Base-by-base conservation (phyloP, 805 yeast genomes). In the Myxozyma vanderwaltii region DNA sequence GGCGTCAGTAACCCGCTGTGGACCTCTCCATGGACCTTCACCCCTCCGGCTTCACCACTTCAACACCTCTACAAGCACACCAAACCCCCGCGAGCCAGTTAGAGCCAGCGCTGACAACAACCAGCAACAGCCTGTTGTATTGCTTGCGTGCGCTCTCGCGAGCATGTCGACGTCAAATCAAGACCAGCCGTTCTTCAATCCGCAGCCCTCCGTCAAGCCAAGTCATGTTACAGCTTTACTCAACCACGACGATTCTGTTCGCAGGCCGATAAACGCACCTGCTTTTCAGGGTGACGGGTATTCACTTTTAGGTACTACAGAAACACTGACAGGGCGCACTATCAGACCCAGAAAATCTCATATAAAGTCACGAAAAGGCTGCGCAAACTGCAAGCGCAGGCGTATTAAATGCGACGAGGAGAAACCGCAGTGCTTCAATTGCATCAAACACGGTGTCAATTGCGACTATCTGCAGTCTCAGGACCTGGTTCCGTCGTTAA, bases 331-430 rank as follows among this genome's bases (percentile, higher is more conserved):
- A 7, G 43, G 39, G 6, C 56, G 65, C 8, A 4, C 27, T 17
- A 33, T 62, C 26, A 55, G 65, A 6, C 65, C 65, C 10, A 51
- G 66, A n/a, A 61, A 61, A 49, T 60, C 66, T 13, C 90, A 86
- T 71, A 76, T 85, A 58, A 86, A 86, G 73, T 84, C 89, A 5
- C 90, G 86, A 67, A 69, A 81, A 53, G 92, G 94, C n/a, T 87
- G 94, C 72, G 83, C 82, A 2, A 83, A 85, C 21, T 84, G 89
- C 71, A 84, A 84, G 67, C 75, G 77, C 50, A 77, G 88, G 41
- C 75, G 86, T 40, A 82, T 84, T 68, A 85, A 84, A 65, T 84
- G 89, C 70, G 87, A 85, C 70, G 89, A 85, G 70, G 73, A 75
- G 31, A 74, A 82, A n/a, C 88, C 88, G 1, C 73, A 75, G 51